Percentiles rank a stretch among this genome's conserved stretches.
Conservation (phyloP, 169 alveolate genomes). For the Perkinsus chesapeaki region DNA sequence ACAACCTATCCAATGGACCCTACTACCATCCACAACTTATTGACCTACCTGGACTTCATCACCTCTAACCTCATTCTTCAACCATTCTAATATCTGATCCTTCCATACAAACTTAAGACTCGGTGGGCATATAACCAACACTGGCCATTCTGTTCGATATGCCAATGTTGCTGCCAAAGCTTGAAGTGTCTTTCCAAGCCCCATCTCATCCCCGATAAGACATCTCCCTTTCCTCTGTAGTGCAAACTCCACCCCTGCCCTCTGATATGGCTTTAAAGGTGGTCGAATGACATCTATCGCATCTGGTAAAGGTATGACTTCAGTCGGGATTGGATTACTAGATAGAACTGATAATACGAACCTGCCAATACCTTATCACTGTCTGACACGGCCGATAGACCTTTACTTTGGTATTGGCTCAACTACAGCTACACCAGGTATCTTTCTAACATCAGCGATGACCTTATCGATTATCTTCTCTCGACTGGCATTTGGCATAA, state of each 20-base stretch:
- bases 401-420: not conserved
- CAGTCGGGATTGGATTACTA: not conserved
- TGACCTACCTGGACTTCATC: not conserved
- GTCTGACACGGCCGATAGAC: not conserved
- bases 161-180: conserved; percentile 85
- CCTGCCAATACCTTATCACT: not conserved
- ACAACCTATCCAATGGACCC: not conserved
- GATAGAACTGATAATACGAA: not conserved
- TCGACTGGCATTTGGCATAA: not conserved
- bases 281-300: conserved; percentile 36
- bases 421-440: not conserved
- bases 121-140: conserved; percentile 87
- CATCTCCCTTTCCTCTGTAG: conserved; percentile 81
- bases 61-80: conserved; percentile 46
- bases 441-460: not conserved
- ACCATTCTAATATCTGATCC: conserved; percentile 80
- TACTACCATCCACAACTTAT: not conserved
- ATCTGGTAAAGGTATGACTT: not conserved
- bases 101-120: conserved; percentile 76
- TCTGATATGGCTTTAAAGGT: conserved; percentile 74
- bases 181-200: conserved; percentile 96
- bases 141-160: conserved; percentile 88
- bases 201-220: conserved; percentile 96
- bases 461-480: not conserved
- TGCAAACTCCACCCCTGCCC: conserved; percentile 88